Evolutionary conservation across 257 asterid genomes (phyloP).

Genomic region (Cruciata laevipes): DNA sequence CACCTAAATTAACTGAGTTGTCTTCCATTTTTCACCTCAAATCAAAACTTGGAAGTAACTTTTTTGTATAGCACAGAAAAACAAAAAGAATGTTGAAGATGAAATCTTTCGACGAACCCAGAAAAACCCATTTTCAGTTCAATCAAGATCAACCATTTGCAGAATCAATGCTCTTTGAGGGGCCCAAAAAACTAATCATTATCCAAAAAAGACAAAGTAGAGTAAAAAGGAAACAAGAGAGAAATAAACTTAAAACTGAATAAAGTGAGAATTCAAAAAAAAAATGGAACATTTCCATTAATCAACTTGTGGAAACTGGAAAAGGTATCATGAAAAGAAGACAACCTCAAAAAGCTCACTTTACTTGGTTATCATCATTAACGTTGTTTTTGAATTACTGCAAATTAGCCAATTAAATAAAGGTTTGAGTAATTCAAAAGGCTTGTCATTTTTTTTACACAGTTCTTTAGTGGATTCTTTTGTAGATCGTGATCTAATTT

Average conservation of each 20-base stretch:
- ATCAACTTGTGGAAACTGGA: constrained; percentile 12
- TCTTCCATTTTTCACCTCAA: constrained; percentile 18
- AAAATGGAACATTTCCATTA: constrained; percentile 4
- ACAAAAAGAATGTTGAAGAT: neutral
- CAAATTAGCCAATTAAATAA: neutral
- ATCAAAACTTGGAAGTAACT: neutral
- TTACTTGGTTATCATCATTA: neutral
- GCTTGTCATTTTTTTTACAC: neutral
- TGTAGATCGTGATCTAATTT: constrained; percentile 10
- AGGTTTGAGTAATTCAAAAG: neutral
- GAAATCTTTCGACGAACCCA: constrained; percentile 6
- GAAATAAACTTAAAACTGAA: neutral
- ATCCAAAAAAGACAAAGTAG: constrained; percentile 1
- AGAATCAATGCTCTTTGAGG: constrained; percentile 5
- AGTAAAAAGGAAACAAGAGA: neutral
- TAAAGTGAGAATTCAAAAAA: neutral
- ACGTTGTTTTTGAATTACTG: neutral
- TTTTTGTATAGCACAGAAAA: neutral
- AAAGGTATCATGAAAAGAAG: constrained; percentile 21
- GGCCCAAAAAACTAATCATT: neutral
- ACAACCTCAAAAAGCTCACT: constrained; percentile 7
- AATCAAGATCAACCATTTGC: neutral
- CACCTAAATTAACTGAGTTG: constrained; percentile 10
- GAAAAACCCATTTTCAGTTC: constrained; percentile 5
- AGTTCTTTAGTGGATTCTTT: neutral